phyloP scores from a whole-genome alignment of 768 basidiomycete species.

The Rhizopogon vulgaris region DNA sequence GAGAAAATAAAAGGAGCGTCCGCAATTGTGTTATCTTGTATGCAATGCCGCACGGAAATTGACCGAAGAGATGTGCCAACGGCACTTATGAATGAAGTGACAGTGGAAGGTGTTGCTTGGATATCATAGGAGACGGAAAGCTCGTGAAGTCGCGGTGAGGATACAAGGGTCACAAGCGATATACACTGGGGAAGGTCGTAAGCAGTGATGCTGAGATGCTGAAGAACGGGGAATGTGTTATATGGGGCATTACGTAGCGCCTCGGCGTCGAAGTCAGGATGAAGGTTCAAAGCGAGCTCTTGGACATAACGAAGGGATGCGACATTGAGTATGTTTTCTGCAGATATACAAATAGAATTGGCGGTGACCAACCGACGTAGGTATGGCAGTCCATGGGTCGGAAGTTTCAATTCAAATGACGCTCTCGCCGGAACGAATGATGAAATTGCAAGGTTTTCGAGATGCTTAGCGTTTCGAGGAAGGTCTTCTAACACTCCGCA shows the following conservation, averaged over 20 bases:
- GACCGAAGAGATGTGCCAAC: conserved; percentile 4
- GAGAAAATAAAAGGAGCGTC: conserved; percentile 17
- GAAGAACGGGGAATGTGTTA: conserved; percentile 16
- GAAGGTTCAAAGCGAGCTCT: conserved; percentile 17
- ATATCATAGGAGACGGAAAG: conserved; percentile 21
- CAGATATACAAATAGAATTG: conserved; percentile 17
- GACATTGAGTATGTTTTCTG: conserved; percentile 17
- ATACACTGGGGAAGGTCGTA: conserved; percentile 23
- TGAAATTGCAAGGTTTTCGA: conserved; percentile 16
- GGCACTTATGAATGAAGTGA: conserved; percentile 18
- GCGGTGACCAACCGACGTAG: conserved; percentile 20
- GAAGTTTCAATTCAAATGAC: conserved; percentile 11
- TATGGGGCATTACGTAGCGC: conserved; percentile 7
- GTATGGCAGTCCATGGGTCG: conserved; percentile 11
- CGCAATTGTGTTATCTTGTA: conserved; percentile 15
- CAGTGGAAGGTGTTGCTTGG: conserved; percentile 15
- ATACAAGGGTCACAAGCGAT: conserved; percentile 17
- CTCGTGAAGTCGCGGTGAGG: conserved; percentile 16
- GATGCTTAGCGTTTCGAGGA: conserved; percentile 11
- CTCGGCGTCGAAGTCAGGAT: conserved; percentile 11
- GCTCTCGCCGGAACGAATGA: conserved; percentile 9
- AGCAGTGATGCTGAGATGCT: conserved; percentile 17
- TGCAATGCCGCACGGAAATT: conserved; percentile 22
- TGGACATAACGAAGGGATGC: conserved; percentile 15
- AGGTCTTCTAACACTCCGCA: conserved; percentile 18